Base-by-base conservation (phyloP, 2,329 filamentous ascomycete genomes). In the Helicocarpus griseus region DNA sequence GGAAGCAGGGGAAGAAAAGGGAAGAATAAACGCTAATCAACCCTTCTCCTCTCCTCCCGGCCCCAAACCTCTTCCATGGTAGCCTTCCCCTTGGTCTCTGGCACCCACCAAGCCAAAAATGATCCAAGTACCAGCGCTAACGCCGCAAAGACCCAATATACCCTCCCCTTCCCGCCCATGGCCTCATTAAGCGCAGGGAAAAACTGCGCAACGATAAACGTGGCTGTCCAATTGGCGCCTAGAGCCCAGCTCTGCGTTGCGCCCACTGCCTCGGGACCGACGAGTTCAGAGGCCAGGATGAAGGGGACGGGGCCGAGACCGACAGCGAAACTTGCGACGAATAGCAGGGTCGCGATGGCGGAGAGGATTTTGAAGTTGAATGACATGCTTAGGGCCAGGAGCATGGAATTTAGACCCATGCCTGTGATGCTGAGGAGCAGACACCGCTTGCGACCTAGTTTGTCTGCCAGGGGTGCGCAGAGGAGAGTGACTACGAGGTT, bases 261-360 rank as follows among this genome's bases (percentile, higher is more conserved):
- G 1, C 91, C 90, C 0, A 96, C 89, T 0, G 91, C 93, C 65
- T 95, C 89, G 11, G 89, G 84, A 0, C 84, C 86, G 0, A 97
- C 93, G 2, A 97, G 79, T 69, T 97, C 93, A 1, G 87, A 90
- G 0, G 90, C 85, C 44, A 98, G 77, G 58, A 97, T 94, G 68
- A 97, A 98, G 0, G 93, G 93, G 0, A 98, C 88, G 0, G 93
- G 93, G 0, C 93, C 93, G 0, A 98, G 78, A 0, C 93, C 93
- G 13, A 95, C 79, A 0, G 87, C 93, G 60, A 96, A 98, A 63
- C 86, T 89, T 4, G 81, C 85, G 2, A 97, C 93, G 62, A 97
- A 98, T 24, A 85, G 72, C 9, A 96, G 75, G 0, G 94, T 89
- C 0, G 88, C 82, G 0, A 95, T 63, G 0, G 89, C 90, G 0